A percentile compares a stretch with the other conserved stretches of the same genome.
These are phyloP conservation scores for Polygonum aviculare DNA, from an alignment of 148 eudicot genomes.

Conservation along the genomic window DNA sequence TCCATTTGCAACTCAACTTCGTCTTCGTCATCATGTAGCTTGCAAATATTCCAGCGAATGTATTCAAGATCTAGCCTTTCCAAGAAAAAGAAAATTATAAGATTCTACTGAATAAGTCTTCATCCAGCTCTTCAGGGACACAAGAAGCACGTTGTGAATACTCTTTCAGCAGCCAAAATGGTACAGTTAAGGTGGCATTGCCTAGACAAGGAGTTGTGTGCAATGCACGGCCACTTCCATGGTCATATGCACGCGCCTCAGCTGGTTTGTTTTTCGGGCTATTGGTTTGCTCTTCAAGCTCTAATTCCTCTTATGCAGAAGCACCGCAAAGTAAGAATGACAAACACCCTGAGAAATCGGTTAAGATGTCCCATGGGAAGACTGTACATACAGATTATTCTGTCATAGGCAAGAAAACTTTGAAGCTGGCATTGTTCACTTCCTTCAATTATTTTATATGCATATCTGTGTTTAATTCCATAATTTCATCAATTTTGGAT, in stretches of 20 bases:
- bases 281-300: slow-evolving; percentile 50
- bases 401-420: slow-evolving; percentile 52
- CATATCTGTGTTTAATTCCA: neutral
- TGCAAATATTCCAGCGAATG: slow-evolving; percentile 28
- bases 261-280: slow-evolving; percentile 53
- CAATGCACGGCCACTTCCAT: slow-evolving; percentile 30
- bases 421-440: neutral
- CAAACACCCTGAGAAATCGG: slow-evolving; percentile 21
- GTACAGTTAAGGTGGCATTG: slow-evolving; percentile 26
- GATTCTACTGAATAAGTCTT: slow-evolving; percentile 26
- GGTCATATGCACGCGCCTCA: slow-evolving; percentile 32
- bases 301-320: slow-evolving; percentile 54
- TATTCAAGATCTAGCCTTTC: slow-evolving; percentile 17
- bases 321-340: slow-evolving; percentile 25
- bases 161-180: slow-evolving; percentile 27
- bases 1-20: slow-evolving; percentile 22
- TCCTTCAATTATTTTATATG: neutral
- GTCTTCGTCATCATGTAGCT: slow-evolving; percentile 23
- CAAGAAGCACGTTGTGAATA: slow-evolving; percentile 25
- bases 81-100: slow-evolving; percentile 23
- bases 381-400: slow-evolving; percentile 68
- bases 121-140: slow-evolving; percentile 16
- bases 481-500: neutral
- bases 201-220: slow-evolving; percentile 35
- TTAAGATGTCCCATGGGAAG: slow-evolving; percentile 56